Percentiles rank a stretch among this genome's conserved stretches.
Conservation (phyloP, 306 rosid species). For the Casuarina cunninghamiana region DNA sequence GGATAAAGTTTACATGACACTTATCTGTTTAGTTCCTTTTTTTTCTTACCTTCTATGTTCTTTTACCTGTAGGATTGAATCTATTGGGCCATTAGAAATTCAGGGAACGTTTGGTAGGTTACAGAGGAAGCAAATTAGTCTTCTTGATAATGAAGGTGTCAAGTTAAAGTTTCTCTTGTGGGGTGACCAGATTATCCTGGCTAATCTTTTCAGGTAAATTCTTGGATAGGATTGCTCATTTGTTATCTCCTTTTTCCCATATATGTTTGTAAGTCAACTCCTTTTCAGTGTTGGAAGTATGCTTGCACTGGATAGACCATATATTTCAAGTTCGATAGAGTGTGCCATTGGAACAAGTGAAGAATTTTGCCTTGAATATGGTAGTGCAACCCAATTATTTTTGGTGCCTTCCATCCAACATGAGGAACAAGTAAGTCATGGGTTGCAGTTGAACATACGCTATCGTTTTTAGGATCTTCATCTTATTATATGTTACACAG, state of each 20-base stretch:
- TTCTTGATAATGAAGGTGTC: slow-evolving; percentile 68
- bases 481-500: slow-evolving; percentile 42
- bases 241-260: slow-evolving; percentile 7
- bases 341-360: slow-evolving; percentile 43
- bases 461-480: slow-evolving; percentile 18
- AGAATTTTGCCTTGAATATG: slow-evolving; percentile 79
- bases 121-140: slow-evolving; percentile 64
- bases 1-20: neutral
- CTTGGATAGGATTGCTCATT: slow-evolving; percentile 17
- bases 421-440: slow-evolving; percentile 75
- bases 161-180: slow-evolving; percentile 65
- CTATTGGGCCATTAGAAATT: slow-evolving; percentile 63
- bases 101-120: slow-evolving; percentile 48
- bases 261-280: slow-evolving; percentile 10
- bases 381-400: slow-evolving; percentile 86
- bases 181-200: slow-evolving; percentile 83
- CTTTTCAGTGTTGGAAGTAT: slow-evolving; percentile 73
- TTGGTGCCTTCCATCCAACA: slow-evolving; percentile 81
- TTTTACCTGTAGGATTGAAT: slow-evolving; percentile 56
- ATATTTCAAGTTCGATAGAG: slow-evolving; percentile 51
- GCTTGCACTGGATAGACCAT: slow-evolving; percentile 90
- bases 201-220: slow-evolving; percentile 82
- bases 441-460: slow-evolving; percentile 5
- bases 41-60: slow-evolving; percentile 19
- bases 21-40: neutral